These are phyloP conservation scores for Teratosphaeria epicoccoides DNA, from an alignment of 2,329 filamentous ascomycete genomes.

Conservation along the genomic window DNA sequence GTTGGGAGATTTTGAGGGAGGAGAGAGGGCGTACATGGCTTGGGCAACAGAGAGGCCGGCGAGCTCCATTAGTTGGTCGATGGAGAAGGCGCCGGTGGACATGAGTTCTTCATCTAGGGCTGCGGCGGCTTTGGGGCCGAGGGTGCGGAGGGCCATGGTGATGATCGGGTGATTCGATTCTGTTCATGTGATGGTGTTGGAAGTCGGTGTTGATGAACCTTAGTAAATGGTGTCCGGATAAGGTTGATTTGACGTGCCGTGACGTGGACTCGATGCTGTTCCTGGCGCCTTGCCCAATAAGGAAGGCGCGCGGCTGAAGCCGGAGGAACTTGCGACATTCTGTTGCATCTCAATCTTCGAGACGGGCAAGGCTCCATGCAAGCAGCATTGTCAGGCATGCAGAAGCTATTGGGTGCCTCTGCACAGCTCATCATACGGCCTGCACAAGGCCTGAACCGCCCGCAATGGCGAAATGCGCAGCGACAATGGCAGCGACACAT, in stretches of 20 bases:
- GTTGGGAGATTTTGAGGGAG: conserved; percentile 56
- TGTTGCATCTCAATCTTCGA: neutral
- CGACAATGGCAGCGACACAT: conserved; percentile 1
- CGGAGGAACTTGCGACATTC: neutral
- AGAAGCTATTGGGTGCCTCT: conserved; percentile 12
- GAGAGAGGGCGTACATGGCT: conserved; percentile 78
- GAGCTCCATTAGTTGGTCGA: conserved; percentile 96
- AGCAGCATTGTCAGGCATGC: conserved; percentile 14
- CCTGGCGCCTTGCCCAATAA: neutral
- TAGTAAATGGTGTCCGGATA: neutral
- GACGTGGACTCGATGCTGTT: neutral
- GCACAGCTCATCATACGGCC: conserved; percentile 2
- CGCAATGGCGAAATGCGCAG: conserved; percentile 3
- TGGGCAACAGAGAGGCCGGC: conserved; percentile 89
- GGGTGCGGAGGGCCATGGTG: conserved; percentile 39
- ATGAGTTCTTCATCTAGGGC: conserved; percentile 91
- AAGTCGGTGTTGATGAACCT: neutral
- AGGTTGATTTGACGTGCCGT: neutral
- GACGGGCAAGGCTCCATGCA: neutral
- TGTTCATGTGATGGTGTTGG: neutral
- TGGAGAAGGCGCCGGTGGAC: conserved; percentile 74
- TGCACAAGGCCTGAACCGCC: neutral
- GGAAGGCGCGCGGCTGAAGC: neutral
- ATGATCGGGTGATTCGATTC: neutral
- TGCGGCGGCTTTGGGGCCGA: conserved; percentile 77